Percentiles rank a stretch among this genome's conserved stretches.
phyloP scores from a whole-genome alignment of 257 asterid genomes.

The Cynanchum wilfordii region DNA sequence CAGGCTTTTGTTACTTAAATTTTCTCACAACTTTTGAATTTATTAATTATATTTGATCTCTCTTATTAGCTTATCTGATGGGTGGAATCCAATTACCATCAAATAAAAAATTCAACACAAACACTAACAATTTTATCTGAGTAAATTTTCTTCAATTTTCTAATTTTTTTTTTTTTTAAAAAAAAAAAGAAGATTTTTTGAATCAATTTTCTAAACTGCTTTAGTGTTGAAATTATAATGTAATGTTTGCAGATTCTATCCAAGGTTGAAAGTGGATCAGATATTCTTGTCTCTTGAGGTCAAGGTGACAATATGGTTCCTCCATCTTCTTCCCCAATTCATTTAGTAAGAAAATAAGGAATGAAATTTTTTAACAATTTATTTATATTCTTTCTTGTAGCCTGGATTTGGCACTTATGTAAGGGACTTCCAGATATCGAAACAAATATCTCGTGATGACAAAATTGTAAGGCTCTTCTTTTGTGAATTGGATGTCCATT shows the following conservation, averaged over 20 bases:
- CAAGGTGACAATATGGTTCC: slow-evolving; percentile 43
- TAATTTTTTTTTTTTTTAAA: too few species aligned
- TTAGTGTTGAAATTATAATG: neutral
- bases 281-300: slow-evolving; percentile 53
- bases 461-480: slow-evolving; percentile 52
- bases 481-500: slow-evolving; percentile 3
- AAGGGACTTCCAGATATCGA: slow-evolving; percentile 65
- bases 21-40: too few species aligned
- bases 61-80: too few species aligned
- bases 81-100: too few species aligned
- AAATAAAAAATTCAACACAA: too few species aligned
- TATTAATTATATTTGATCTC: too few species aligned
- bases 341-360: neutral
- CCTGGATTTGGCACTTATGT: slow-evolving; percentile 80
- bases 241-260: slow-evolving; percentile 54
- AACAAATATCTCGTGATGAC: slow-evolving; percentile 43
- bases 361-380: slow-evolving; percentile 4
- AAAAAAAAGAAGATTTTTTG: too few species aligned
- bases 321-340: neutral
- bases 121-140: too few species aligned
- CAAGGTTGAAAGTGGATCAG: slow-evolving; percentile 68
- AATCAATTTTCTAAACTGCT: too few species aligned
- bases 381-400: slow-evolving; percentile 41
- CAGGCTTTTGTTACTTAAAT: too few species aligned
- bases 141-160: too few species aligned